Percentiles rank a stretch among this genome's conserved stretches.
Conservation (phyloP, 1,284 basidiomycete genomes). For the Vanrija sp. region DNA sequence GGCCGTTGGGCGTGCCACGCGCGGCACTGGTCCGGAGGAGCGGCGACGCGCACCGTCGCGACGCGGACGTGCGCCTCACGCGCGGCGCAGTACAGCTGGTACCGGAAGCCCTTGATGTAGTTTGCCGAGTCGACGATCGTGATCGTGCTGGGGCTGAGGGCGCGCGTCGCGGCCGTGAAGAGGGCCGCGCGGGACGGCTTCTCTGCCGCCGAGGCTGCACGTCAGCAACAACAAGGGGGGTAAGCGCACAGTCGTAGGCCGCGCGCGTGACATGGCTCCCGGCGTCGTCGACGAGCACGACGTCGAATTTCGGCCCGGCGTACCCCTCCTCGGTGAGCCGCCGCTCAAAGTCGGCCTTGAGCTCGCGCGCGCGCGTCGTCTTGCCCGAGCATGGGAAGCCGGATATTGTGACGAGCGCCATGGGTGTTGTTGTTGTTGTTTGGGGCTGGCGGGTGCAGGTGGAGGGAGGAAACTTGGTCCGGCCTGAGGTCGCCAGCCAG, state of each 20-base stretch:
- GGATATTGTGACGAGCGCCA: slow-evolving; percentile 92
- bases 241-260: slow-evolving; percentile 68
- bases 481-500: background rate
- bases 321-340: slow-evolving; percentile 55
- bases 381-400: slow-evolving; percentile 89
- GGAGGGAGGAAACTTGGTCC: background rate
- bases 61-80: slow-evolving; percentile 79
- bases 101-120: slow-evolving; percentile 95
- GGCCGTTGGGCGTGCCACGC: slow-evolving; percentile 63
- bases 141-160: slow-evolving; percentile 67
- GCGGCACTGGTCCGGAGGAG: slow-evolving; percentile 70
- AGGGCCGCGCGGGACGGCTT: slow-evolving; percentile 82
- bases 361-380: slow-evolving; percentile 64
- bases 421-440: slow-evolving; percentile 42
- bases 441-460: background rate
- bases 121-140: slow-evolving; percentile 87
- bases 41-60: slow-evolving; percentile 79
- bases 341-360: slow-evolving; percentile 60
- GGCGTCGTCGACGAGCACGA: slow-evolving; percentile 76
- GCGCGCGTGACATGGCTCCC: slow-evolving; percentile 61
- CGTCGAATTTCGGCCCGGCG: slow-evolving; percentile 56
- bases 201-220: slow-evolving; percentile 72
- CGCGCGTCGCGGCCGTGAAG: slow-evolving; percentile 79
- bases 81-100: slow-evolving; percentile 95
- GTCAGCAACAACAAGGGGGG: background rate